Percentiles rank a stretch among this genome's conserved stretches.
These are phyloP conservation scores for Fusarium clavum DNA, from an alignment of 2,329 filamentous ascomycete genomes.

Conservation along the genomic window DNA sequence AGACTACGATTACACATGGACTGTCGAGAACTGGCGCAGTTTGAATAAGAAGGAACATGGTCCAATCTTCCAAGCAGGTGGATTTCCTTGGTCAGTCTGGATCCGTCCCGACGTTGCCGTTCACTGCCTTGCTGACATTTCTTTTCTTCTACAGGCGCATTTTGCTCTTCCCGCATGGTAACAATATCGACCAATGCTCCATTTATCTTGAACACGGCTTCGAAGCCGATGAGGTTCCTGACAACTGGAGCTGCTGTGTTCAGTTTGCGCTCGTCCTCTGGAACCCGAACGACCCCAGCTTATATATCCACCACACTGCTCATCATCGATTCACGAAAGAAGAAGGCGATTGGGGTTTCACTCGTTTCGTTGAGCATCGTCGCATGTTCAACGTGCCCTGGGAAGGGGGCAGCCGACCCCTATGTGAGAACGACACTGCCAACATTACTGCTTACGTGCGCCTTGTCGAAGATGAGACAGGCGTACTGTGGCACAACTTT, in stretches of 20 bases:
- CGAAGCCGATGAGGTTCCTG: slow-evolving; percentile 77
- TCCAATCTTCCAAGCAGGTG: slow-evolving; percentile 86
- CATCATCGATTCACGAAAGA: slow-evolving; percentile 96
- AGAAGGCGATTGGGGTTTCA: slow-evolving; percentile 98
- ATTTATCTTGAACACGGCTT: slow-evolving; percentile 98
- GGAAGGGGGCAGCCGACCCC: slow-evolving; percentile 75
- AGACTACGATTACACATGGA: slow-evolving; percentile 85
- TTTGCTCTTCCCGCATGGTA: slow-evolving; percentile 94
- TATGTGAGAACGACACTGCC: slow-evolving; percentile 80
- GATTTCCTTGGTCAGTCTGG: slow-evolving; percentile 78
- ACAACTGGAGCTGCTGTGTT: slow-evolving; percentile 96
- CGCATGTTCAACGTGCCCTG: slow-evolving; percentile 84
- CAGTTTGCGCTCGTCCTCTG: slow-evolving; percentile 95
- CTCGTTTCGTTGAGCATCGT: slow-evolving; percentile 90
- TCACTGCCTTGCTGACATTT: slow-evolving; percentile 28
- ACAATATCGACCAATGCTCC: slow-evolving; percentile 92
- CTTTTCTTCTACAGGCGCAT: slow-evolving; percentile 73
- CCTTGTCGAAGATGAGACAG: slow-evolving; percentile 86
- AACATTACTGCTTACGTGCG: slow-evolving; percentile 87
- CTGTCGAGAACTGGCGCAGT: slow-evolving; percentile 83
- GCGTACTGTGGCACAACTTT: slow-evolving; percentile 92
- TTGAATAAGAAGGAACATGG: slow-evolving; percentile 86
- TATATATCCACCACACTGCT: slow-evolving; percentile 84
- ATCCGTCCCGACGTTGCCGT: slow-evolving; percentile 45
- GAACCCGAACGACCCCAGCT: slow-evolving; percentile 91